phyloP scores from a whole-genome alignment of 768 basidiomycete species.

The Agaricus subrufescens region DNA sequence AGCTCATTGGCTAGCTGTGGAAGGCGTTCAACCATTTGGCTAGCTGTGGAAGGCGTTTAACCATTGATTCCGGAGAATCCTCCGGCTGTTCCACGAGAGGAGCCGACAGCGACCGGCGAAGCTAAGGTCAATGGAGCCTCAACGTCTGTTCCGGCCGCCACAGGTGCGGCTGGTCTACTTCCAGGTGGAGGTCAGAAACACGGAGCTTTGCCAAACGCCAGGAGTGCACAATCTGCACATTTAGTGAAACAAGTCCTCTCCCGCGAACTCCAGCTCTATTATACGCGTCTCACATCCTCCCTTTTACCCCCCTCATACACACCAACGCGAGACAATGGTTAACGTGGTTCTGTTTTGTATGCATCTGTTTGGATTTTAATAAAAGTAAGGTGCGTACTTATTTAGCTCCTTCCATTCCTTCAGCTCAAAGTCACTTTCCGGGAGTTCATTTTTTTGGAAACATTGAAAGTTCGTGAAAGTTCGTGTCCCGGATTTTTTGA shows the following conservation, averaged over 20 bases:
- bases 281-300: constrained; percentile 82
- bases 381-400: too few species aligned
- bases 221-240: constrained; percentile 20
- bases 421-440: too few species aligned
- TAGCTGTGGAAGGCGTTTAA: constrained; percentile 96
- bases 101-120: constrained; percentile 18
- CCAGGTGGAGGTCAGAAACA: constrained; percentile 15
- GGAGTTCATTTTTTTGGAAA: too few species aligned
- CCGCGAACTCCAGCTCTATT: constrained; percentile 91
- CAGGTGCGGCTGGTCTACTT: constrained; percentile 19
- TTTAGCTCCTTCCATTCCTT: too few species aligned
- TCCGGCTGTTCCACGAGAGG: constrained; percentile 62
- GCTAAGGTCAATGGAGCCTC: constrained; percentile 5
- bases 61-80: constrained; percentile 96
- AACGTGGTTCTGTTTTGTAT: too few species aligned
- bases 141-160: constrained; percentile 21
- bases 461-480: too few species aligned
- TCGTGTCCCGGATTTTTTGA: too few species aligned
- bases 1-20: constrained; percentile 97
- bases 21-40: too few species aligned
- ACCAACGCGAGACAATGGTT: too few species aligned
- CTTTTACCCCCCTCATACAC: constrained; percentile 58
- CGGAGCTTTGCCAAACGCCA: constrained; percentile 18
- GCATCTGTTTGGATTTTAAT: too few species aligned
- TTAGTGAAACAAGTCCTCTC: constrained; percentile 92